Base-by-base conservation (phyloP, 2,329 filamentous ascomycete genomes). In the Hypoxylon sp. region DNA sequence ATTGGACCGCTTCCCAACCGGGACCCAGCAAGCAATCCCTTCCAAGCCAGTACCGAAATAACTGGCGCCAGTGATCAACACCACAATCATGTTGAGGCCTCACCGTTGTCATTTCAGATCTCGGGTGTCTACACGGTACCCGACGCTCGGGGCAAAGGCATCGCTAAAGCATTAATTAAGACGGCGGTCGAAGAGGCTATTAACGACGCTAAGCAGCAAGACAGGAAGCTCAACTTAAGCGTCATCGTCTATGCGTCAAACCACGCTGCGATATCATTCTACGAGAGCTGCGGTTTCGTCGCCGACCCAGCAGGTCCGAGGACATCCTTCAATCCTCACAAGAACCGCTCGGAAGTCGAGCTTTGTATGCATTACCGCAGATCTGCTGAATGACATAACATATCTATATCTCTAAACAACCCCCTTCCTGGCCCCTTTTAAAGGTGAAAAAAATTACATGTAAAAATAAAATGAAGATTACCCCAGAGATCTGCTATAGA, bases 91-190 rank as follows among this genome's bases (percentile, higher is more conserved):
- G 46, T 43, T 55, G 62, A 68, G 56, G 55, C 65, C 64, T 68
- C 67, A 59, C 54, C 69, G 23, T 19, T 74, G 7, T 73, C 74
- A 59, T 80, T 73, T 61, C 74, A 77, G 34, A 71, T 81, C 41
- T 75, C 77, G 52, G 79, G 75, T 19, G 77, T 81, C 63, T 81
- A 78, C 61, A 81, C 78, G 7, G 62, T 71, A n/a, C 78, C 78
- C 37, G 71, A 77, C 51, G 74, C 74, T 58, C 77, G 79, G 12
- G 75, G 78, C 0, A 73, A 73, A 51, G 79, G 79, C 8, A 68
- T 80, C 30, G 79, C 75, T 8, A 75, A 74, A 59, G 69, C 70
- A 1, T 68, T 81, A 25, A 73, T 79, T 50, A 70, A 71, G 30
- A 70, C 64, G 9, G 75, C 74, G 14, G 68, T 76, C 27, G 65